phyloP scores from a whole-genome alignment of 2,329 filamentous ascomycete genomes.

The Aspergillus sp. region DNA sequence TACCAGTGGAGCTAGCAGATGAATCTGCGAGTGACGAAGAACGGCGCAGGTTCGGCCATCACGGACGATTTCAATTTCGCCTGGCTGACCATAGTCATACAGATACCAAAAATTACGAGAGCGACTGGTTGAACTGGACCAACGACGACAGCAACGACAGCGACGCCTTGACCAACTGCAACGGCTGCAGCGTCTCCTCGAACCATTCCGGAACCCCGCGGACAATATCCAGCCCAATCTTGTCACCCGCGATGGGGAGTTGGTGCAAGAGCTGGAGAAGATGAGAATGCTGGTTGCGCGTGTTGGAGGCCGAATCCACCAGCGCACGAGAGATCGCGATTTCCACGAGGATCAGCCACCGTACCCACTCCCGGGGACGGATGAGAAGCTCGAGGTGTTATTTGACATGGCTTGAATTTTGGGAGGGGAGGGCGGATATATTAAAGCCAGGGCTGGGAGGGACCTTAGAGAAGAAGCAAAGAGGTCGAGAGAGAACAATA shows the following conservation, averaged over 20 bases:
- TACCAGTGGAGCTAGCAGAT: conserved; percentile 36
- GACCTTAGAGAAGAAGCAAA: neutral
- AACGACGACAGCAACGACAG: conserved; percentile 44
- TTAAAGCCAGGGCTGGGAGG: neutral
- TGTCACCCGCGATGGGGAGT: conserved; percentile 50
- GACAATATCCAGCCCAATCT: conserved; percentile 55
- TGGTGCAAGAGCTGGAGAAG: conserved; percentile 49
- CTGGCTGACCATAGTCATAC: conserved; percentile 23
- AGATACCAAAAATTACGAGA: conserved; percentile 43
- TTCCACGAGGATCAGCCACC: conserved; percentile 17
- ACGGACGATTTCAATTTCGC: conserved; percentile 16
- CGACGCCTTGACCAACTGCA: conserved; percentile 47
- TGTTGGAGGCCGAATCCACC: conserved; percentile 37
- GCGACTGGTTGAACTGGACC: conserved; percentile 46
- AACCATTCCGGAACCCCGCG: conserved; percentile 50
- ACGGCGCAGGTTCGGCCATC: conserved; percentile 26
- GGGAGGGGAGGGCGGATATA: neutral
- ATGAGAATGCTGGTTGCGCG: conserved; percentile 48
- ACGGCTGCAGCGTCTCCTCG: conserved; percentile 45
- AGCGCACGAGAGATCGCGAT: conserved; percentile 20
- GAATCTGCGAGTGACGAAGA: conserved; percentile 30
- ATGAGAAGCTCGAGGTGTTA: conserved; percentile 35
- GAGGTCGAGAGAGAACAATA: neutral
- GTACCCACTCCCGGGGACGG: conserved; percentile 22
- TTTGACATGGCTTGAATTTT: conserved; percentile 38